Base-by-base conservation (phyloP, 352 stramenopile species). In the Phytophthora megakarya region DNA sequence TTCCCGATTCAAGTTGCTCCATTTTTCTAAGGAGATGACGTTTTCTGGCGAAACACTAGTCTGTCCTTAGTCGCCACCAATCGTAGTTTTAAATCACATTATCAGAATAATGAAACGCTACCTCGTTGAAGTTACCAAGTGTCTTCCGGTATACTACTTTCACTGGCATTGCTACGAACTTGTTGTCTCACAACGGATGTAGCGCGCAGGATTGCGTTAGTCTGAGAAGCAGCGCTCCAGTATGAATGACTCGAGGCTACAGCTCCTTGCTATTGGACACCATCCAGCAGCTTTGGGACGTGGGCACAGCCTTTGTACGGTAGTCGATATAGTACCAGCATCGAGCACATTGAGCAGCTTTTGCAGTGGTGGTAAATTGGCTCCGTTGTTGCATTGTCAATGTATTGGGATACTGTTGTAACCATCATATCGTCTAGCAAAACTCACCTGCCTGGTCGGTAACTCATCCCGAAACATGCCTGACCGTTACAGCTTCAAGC, bases 401-500 rank as follows among this genome's bases (percentile, higher is more conserved):
- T 3, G 30, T 11, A 11, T 35, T 11, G 30, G 10, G 8, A 35
- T 11, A 35, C 5, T 32, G 26, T 9, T 32, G 26, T 32, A 7
- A 35, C 1, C 30, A 35, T n/a, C 30, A 35, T 35, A 15, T 35
- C 13, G 30, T 11, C 30, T 35, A 13, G 35, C 35, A 46, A 28
- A 46, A 9, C 39, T 28, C 39, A 46, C 39, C 21, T 30, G 39
- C 18, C 9, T 13, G 10, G 22, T 21, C 26, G 30, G n/a, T 44
- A 16, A 13, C 16, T 50, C 23, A 50, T 35, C 16, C 19, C 21
- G 32, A 33, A 26, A 23, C 38, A 23, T 37, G 22, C 37, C 35
- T 22, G 58, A 48, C 51, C 37, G 61, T 59, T 69, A 64, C 50
- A 37, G 23, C 61, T 64, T 67, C 43, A 51, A 55, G 33, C 50